phyloP scores from a whole-genome alignment of 2,329 filamentous ascomycete genomes.

The Xylariaceae sp. region DNA sequence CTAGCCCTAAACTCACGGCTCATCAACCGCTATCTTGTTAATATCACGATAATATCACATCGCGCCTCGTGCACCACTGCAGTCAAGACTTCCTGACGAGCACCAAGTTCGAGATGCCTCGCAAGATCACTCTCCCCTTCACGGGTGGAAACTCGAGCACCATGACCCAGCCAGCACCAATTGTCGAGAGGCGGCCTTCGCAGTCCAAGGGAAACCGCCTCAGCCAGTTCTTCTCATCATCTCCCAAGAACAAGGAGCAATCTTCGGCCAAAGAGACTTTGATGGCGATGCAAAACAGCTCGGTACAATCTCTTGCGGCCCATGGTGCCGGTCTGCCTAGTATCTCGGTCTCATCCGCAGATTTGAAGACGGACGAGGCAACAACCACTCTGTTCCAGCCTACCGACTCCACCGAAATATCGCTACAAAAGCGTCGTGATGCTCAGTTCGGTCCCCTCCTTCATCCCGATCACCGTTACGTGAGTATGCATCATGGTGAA shows the following conservation, averaged over 20 bases:
- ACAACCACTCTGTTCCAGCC: constrained; percentile 83
- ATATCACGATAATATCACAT: constrained; percentile 5
- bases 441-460: constrained; percentile 88
- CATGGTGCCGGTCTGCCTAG: constrained; percentile 77
- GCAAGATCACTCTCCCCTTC: constrained; percentile 56
- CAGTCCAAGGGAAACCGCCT: constrained; percentile 71
- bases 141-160: constrained; percentile 39
- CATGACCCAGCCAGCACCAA: constrained; percentile 47
- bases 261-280: constrained; percentile 63
- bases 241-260: constrained; percentile 70
- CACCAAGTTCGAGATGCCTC: constrained; percentile 47
- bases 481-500: constrained; percentile 79
- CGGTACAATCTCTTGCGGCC: constrained; percentile 62
- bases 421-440: constrained; percentile 70
- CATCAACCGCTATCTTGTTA: constrained; percentile 4
- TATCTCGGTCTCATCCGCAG: constrained; percentile 85
- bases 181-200: constrained; percentile 54
- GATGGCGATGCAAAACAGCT: constrained; percentile 57
- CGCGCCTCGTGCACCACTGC: constrained; percentile 1
- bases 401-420: constrained; percentile 76
- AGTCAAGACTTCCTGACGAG: constrained; percentile 7
- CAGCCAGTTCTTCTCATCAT: constrained; percentile 76
- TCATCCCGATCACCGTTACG: constrained; percentile 78
- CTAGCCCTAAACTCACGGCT: constrained; percentile 4
- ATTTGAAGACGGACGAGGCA: constrained; percentile 67